Evolutionary conservation across 108 stramenopile species (phyloP), one percentile per base, ranked within the genome.

Genomic region (Cyclotella atomus): DNA sequence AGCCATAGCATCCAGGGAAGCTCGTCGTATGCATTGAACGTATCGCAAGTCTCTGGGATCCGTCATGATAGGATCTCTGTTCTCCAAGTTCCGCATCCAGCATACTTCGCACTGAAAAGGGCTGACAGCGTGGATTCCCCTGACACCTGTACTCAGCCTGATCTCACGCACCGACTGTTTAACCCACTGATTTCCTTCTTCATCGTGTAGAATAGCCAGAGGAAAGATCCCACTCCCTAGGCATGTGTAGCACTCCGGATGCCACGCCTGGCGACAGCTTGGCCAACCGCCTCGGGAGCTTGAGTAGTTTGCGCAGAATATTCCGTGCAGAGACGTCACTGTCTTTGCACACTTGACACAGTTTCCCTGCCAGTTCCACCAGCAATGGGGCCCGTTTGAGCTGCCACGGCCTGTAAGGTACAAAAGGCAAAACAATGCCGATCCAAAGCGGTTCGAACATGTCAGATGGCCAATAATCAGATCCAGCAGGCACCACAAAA

Each of bases 91-190:
- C 19, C 7, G 14, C 19, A 49, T n/a, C 47, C 47, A 49, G 19
- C 47, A 49, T 0, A 49, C 2, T 33, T 83, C 76, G 46, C 86
- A 89, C 55, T 87, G 83, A 45, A 87, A 89, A 0, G 76, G 52
- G 7, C 28, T 25, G 44, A 70, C 65, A 6, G 83, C 32, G 38
- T 77, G 59, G n/a, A 80, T 83, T 27, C 86, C 84, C 6, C 16
- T 20, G 5, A 65, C 52, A n/a, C 54, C 73, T 0, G 29, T 16
- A 23, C 65, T 74, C 4, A 64, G 12, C 24, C 53, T 28, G 15
- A 6, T 12, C 49, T 36, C 21, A 0, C 27, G 10, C 12, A 20
- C 7, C 20, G 24, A 35, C 14, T 65, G 53, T 4, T 43, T 57
- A 2, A 35, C 19, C 73, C 73, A 74, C 0, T 72, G 16, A 12